These are phyloP conservation scores for Ceratocystis lukuohia DNA, from an alignment of 2,329 filamentous ascomycete genomes.

Conservation along the genomic window DNA sequence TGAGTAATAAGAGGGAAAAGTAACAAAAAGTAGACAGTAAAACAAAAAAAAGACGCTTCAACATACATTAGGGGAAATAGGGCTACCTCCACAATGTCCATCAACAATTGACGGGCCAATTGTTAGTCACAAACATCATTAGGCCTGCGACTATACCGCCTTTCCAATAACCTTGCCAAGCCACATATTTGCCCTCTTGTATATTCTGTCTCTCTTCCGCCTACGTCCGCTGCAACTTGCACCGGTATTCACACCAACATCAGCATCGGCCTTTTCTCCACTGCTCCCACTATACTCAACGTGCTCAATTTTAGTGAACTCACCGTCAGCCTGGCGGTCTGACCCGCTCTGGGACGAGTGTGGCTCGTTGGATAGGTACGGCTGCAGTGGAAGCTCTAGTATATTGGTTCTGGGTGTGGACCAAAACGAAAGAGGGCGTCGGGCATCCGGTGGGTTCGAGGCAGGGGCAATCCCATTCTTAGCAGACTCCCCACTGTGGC, in stretches of 20 bases:
- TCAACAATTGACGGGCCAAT: not conserved
- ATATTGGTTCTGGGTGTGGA: not conserved
- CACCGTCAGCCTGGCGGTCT: not conserved
- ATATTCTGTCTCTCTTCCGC: not conserved
- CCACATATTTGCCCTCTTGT: not conserved
- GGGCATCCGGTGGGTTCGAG: not conserved
- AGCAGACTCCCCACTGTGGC: not conserved
- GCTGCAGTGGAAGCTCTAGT: not conserved
- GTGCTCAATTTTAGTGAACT: not conserved
- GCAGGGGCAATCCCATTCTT: not conserved
- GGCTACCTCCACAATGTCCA: not conserved
- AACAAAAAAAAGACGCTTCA: slow-evolving; percentile 7
- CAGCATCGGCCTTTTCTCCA: not conserved
- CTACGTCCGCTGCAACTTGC: not conserved
- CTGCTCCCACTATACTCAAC: not conserved
- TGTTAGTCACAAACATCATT: not conserved
- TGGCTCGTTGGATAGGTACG: not conserved
- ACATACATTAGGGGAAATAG: slow-evolving; percentile 3
- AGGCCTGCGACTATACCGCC: not conserved
- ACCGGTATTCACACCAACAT: not conserved
- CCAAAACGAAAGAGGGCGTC: not conserved
- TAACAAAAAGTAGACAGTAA: not conserved
- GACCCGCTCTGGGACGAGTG: not conserved
- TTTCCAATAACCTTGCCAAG: not conserved
- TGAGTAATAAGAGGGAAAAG: not conserved